These are phyloP conservation scores for Chytriomyces confervae DNA, from an alignment of 192 early-diverging fungal species.

Conservation along the genomic window DNA sequence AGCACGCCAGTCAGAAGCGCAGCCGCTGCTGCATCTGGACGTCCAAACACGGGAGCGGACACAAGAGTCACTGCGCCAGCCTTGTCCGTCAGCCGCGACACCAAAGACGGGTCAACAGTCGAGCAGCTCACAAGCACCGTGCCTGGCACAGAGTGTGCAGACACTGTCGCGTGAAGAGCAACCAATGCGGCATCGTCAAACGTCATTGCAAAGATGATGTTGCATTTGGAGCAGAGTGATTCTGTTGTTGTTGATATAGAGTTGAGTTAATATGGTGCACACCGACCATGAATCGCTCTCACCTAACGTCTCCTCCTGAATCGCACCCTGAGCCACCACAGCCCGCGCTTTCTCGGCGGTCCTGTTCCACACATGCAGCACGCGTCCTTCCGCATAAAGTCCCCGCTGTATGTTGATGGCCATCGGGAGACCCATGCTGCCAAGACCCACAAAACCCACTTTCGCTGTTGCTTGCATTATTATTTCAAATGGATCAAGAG, in stretches of 20 bases:
- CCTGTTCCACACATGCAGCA: slow-evolving; percentile 37
- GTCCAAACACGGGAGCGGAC: slow-evolving; percentile 43
- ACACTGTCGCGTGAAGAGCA: slow-evolving; percentile 2
- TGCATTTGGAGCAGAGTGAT: slow-evolving; percentile 24
- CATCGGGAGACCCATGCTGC: slow-evolving; percentile 76
- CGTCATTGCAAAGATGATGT: slow-evolving; percentile 42
- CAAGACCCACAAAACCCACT: slow-evolving; percentile 87
- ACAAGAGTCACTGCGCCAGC: slow-evolving; percentile 1
- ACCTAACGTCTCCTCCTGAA: slow-evolving; percentile 25
- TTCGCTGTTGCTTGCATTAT: too few species aligned
- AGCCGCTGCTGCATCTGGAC: slow-evolving; percentile 46
- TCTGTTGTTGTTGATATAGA: slow-evolving; percentile 1
- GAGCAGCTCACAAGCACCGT: slow-evolving; percentile 7
- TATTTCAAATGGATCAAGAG: too few species aligned
- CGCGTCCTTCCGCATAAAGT: not conserved
- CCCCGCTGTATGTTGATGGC: slow-evolving; percentile 34
- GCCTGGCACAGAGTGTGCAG: not conserved
- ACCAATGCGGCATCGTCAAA: slow-evolving; percentile 43
- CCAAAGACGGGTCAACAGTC: slow-evolving; percentile 26
- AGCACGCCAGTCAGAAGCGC: slow-evolving; percentile 25
- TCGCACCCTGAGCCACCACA: slow-evolving; percentile 16
- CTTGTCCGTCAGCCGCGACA: not conserved
- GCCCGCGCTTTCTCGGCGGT: slow-evolving; percentile 29
- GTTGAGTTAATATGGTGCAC: not conserved
- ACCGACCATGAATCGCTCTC: not conserved